Base-by-base conservation (phyloP, 192 early-diverging fungal species). In the Lunasporangiospora selenospora region DNA sequence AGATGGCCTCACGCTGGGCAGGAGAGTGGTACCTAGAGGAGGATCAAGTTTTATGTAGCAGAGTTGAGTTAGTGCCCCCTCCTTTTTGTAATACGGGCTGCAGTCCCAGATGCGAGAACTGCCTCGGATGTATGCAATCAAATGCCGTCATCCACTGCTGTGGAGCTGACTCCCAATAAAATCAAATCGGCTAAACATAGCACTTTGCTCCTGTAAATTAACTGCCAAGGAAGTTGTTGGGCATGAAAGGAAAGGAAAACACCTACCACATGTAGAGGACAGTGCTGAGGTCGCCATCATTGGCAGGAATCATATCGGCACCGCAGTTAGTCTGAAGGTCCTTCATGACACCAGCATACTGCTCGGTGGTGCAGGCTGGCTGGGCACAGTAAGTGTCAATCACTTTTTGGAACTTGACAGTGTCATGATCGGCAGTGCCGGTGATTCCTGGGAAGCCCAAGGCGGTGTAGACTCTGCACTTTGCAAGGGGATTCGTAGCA, bases 241-340 rank as follows among this genome's bases (percentile, higher is more conserved):
- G n/a, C n/a, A n/a, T n/a, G n/a, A n/a, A n/a, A n/a, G n/a, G n/a
- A n/a, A n/a, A n/a, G n/a, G n/a, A 13, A 13, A 7, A 39, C 3
- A 65, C 62, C 41, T 65, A 65, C 62, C 62, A 65, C 62, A 65
- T 65, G 44, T 56, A 56, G n/a, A 65, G 27, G 24, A 46, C 51
- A 16, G 54, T 47, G 15, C 53, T 54, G 23, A 66, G 44, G 36
- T 36, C 50, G 1, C n/a, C 39, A 23, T 66, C 38, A 47, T 66
- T 57, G 8, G 33, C 53, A 26, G 54, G 7, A 18, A 57, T 32
- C 53, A 66, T 66, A 49, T 66, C 53, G 12, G 30, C 44, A 12
- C 37, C 54, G 34, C 53, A 66, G 53, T 66, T 56, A 24, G 64
- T 16, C 15, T 66, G 45, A 19, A 66, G 34, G 34, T 66, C 64